Evolutionary conservation across 192 early-diverging fungal species (phyloP).

Genomic region (Glomus cerebriforme): DNA sequence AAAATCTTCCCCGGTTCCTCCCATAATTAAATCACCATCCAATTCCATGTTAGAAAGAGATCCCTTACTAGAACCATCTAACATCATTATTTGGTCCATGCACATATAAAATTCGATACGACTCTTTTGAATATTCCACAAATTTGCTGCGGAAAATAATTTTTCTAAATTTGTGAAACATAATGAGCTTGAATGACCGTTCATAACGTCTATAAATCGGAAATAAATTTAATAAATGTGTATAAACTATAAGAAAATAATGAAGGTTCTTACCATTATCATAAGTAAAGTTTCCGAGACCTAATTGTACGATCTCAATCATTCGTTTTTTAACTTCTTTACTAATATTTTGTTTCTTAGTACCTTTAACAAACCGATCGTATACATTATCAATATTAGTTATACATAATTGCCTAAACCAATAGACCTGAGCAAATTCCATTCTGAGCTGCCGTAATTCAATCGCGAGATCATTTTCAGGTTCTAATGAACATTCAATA

Average conservation of each 20-base stretch:
- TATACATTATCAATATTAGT: constrained; percentile 8
- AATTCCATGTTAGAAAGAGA: neutral
- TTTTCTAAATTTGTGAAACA: constrained; percentile 18
- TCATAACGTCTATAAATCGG: neutral
- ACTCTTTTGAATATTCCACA: constrained; percentile 25
- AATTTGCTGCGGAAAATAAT: constrained; percentile 8
- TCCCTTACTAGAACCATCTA: neutral
- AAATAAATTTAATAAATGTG: neutral
- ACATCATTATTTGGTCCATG: constrained; percentile 17
- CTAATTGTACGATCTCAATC: constrained; percentile 7
- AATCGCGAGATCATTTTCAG: neutral
- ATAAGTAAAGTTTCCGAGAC: neutral
- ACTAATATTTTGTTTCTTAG: neutral
- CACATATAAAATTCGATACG: constrained; percentile 17
- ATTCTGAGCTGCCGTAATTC: neutral
- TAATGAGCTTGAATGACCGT: neutral
- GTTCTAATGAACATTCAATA: neutral
- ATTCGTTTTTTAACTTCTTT: constrained; percentile 13
- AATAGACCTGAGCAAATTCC: constrained; percentile 6
- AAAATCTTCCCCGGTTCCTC: neutral
- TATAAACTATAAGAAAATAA: neutral
- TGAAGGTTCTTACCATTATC: neutral
- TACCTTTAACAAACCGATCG: constrained; percentile 2
- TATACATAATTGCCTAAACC: constrained; percentile 27
- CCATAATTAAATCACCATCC: neutral